Conservation (phyloP, 306 rosid species). For the Corylus avellana region DNA sequence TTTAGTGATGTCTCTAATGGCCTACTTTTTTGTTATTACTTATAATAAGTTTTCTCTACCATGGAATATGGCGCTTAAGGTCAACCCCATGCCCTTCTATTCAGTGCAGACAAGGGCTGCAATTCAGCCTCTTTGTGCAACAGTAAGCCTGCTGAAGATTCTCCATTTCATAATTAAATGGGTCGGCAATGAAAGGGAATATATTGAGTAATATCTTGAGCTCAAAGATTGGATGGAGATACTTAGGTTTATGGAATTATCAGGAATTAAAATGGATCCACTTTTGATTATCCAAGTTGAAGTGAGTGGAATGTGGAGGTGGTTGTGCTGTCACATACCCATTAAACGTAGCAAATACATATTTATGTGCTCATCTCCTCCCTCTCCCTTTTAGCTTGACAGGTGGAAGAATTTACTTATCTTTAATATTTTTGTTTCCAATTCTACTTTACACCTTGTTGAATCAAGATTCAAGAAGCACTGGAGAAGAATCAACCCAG, state of each 20-base stretch:
- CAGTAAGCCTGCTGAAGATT: slow-evolving; percentile 14
- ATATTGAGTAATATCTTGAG: slow-evolving; percentile 32
- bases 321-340: slow-evolving; percentile 48
- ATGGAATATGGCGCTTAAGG: slow-evolving; percentile 1
- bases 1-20: not conserved
- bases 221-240: slow-evolving; percentile 44
- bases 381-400: slow-evolving; percentile 25
- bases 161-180: slow-evolving; percentile 13
- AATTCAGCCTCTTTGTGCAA: not conserved
- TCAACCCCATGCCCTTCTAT: no score
- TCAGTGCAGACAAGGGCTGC: no score
- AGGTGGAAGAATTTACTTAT: slow-evolving; percentile 14
- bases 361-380: slow-evolving; percentile 19
- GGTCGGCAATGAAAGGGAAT: slow-evolving; percentile 26
- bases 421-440: slow-evolving; percentile 6
- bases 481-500: slow-evolving; percentile 31
- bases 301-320: slow-evolving; percentile 32
- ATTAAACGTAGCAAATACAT: slow-evolving; percentile 30
- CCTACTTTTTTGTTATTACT: not conserved
- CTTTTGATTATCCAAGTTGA: slow-evolving; percentile 16
- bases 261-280: slow-evolving; percentile 27
- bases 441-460: not conserved
- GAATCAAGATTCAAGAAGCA: slow-evolving; percentile 4
- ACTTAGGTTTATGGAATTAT: slow-evolving; percentile 32
- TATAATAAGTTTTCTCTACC: not conserved